A percentile compares a stretch with the other conserved stretches of the same genome.
Conservation (phyloP, 495 filamentous ascomycete genomes). For the Neurospora sp. region DNA sequence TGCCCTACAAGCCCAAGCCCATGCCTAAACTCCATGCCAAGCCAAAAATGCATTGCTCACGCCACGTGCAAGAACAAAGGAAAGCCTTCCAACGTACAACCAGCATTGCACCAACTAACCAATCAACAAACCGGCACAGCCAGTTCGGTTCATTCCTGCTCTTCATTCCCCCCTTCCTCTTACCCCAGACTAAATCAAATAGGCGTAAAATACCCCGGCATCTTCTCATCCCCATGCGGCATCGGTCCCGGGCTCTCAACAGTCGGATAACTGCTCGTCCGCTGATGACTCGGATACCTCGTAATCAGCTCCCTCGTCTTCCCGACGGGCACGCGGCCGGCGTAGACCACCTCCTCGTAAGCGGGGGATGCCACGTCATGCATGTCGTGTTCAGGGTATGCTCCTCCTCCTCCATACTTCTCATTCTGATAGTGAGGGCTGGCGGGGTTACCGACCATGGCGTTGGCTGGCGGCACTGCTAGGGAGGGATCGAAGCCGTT, state of each 20-base stretch:
- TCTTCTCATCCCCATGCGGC: not conserved
- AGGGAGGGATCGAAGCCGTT: not conserved
- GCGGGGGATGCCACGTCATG: not conserved
- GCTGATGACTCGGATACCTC: slow-evolving; percentile 15
- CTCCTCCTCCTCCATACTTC: not conserved
- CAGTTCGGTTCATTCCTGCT: not conserved
- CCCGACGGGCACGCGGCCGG: slow-evolving; percentile 14
- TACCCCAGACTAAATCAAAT: not conserved
- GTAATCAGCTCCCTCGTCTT: slow-evolving; percentile 4
- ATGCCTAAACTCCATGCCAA: not conserved
- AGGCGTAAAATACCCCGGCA: not conserved
- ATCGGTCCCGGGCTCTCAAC: slow-evolving; percentile 1
- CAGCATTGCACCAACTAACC: not conserved
- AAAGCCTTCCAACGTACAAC: not conserved
- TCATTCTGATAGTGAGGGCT: not conserved
- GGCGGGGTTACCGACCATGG: not conserved
- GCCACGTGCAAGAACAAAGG: not conserved
- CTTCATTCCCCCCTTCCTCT: not conserved
- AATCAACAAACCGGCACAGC: not conserved
- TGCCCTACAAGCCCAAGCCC: too few species aligned
- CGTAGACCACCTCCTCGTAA: slow-evolving; percentile 13
- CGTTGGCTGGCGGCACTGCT: not conserved
- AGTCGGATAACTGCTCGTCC: slow-evolving; percentile 24
- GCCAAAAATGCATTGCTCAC: not conserved
- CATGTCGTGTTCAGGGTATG: not conserved